Conservation (phyloP, 139 green algal genomes). For the Closterium sp. region DNA sequence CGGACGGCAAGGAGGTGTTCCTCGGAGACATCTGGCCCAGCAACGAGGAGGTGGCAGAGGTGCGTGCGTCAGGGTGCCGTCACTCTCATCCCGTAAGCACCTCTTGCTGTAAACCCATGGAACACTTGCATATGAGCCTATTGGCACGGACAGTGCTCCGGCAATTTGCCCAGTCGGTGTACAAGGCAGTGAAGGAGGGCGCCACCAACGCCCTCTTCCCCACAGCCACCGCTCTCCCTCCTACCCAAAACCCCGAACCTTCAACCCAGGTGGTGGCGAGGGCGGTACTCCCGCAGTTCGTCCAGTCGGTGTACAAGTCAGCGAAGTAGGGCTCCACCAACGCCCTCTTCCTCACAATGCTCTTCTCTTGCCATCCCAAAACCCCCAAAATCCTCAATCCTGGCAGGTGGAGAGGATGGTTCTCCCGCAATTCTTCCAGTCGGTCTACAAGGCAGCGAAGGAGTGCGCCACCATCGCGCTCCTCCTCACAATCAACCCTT, state of each 20-base stretch:
- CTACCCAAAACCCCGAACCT: no score
- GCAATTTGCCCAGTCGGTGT: slow-evolving; percentile 16
- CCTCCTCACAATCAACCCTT: no score
- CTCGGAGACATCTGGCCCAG: slow-evolving; percentile 47
- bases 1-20: slow-evolving; percentile 30
- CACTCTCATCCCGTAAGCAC: background rate
- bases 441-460: slow-evolving; percentile 35
- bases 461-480: background rate
- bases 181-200: slow-evolving; percentile 27
- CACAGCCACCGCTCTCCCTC: no score
- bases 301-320: slow-evolving; percentile 19
- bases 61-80: background rate
- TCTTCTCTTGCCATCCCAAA: no score
- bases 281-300: slow-evolving; percentile 25
- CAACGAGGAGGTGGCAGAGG: slow-evolving; percentile 32
- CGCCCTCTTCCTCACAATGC: background rate
- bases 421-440: slow-evolving; percentile 23
- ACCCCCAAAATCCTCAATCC: background rate
- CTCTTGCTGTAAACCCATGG: background rate
- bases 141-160: slow-evolving; percentile 12
- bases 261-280: slow-evolving; percentile 15
- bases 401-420: slow-evolving; percentile 25
- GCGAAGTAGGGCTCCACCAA: slow-evolving; percentile 28
- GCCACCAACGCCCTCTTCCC: no score
- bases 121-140: slow-evolving; percentile 21